Evolutionary conservation across 176 grass and related monocot species (phyloP), one percentile per base, ranked within the genome.

Genomic region (Miscanthus lutarioriparius): DNA sequence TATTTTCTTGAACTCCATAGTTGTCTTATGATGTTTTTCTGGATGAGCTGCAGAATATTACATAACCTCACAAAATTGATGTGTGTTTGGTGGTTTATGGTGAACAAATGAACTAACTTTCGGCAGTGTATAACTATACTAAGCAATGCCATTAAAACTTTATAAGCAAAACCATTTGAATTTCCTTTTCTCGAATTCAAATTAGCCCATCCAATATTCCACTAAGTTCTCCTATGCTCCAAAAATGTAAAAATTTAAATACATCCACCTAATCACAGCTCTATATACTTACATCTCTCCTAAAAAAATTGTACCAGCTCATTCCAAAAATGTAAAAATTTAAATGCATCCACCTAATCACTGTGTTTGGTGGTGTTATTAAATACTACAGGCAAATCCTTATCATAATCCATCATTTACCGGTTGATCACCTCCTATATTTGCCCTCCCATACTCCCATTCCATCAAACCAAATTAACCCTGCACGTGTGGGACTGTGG

Each of bases 371-470:
- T n/a, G n/a, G n/a, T n/a, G n/a, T 26, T 51, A 30, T 56, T 88
- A 56, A 88, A 74, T 41, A 11, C n/a, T 33, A 13, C 22, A 62
- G 37, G 28, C 43, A 53, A 45, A 35, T 64, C 15, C 39, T 76
- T 26, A 32, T 81, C 33, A 16, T 28, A n/a, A n/a, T 41, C 23
- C 67, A 11, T 8, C 6, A 10, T 62, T 77, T 58, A 39, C 80
- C 74, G 26, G 63, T 30, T 83, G 53, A 80, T 80, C 51, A 54
- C 23, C 70, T 70, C 17, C 79, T 67, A 81, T 87, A 76, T 76
- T 90, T 82, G 26, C 20, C 27, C 32, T n/a, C 22, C 59, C 30
- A 66, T 47, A 63, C 23, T 26, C n/a, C 8, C 22, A 11, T 68
- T 33, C 11, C 33, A 27, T 13, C 14, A 22, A 19, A 40, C 54